Conservation (phyloP, 2,329 filamentous ascomycete genomes). For the Monascus ruber region DNA sequence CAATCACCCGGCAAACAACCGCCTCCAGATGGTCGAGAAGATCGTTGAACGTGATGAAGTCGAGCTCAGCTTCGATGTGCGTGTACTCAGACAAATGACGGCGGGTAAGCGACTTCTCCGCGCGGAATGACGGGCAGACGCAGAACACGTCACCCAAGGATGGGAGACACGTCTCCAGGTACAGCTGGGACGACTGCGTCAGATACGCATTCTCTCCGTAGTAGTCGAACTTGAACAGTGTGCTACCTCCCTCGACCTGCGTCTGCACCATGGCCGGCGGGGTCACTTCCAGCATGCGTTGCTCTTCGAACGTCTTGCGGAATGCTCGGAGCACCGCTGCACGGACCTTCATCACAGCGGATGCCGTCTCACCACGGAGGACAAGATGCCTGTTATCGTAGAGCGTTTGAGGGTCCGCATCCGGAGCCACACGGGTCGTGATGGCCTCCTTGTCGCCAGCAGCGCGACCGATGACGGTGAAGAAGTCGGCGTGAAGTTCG, state of each 20-base stretch:
- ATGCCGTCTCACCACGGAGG: slow-evolving; percentile 71
- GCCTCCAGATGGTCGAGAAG: slow-evolving; percentile 78
- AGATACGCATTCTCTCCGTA: slow-evolving; percentile 86
- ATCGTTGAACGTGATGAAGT: slow-evolving; percentile 89
- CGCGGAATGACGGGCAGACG: slow-evolving; percentile 97
- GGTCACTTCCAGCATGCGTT: slow-evolving; percentile 68
- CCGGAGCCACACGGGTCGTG: slow-evolving; percentile 65
- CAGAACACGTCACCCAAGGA: slow-evolving; percentile 93
- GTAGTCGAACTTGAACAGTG: slow-evolving; percentile 80
- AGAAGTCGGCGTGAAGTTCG: slow-evolving; percentile 85
- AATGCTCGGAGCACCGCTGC: slow-evolving; percentile 73
- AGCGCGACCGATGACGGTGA: slow-evolving; percentile 64
- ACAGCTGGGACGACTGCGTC: slow-evolving; percentile 93
- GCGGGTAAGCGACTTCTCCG: slow-evolving; percentile 88
- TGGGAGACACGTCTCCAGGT: slow-evolving; percentile 88
- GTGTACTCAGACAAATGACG: slow-evolving; percentile 94
- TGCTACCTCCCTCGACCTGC: slow-evolving; percentile 84
- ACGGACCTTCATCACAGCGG: slow-evolving; percentile 79
- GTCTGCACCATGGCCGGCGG: slow-evolving; percentile 90
- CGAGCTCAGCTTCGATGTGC: slow-evolving; percentile 89
- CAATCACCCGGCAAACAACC: slow-evolving; percentile 76
- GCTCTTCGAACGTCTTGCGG: slow-evolving; percentile 63
- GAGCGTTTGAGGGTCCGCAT: slow-evolving; percentile 60
- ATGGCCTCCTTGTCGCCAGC: slow-evolving; percentile 83
- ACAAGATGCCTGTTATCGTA: slow-evolving; percentile 76